Evolutionary conservation across 2,329 filamentous ascomycete species (phyloP), one percentile per base, ranked within the genome.

Genomic region (Xylaria sp.): DNA sequence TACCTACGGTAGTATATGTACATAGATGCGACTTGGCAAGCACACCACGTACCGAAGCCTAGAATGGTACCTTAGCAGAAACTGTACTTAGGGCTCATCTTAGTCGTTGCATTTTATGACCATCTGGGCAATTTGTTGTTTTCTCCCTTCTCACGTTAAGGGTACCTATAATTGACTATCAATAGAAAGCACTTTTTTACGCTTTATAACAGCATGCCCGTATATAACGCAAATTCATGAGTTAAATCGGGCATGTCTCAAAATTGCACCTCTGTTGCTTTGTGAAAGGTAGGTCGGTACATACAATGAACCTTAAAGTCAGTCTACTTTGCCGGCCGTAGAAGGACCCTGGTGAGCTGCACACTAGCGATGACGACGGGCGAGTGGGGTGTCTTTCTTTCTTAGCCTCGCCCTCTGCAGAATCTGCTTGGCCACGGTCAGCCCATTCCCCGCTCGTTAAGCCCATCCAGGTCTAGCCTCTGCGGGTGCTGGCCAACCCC

Each of bases 401-500:
- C 23, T 31, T 51, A 28, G 26, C 15, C 26, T 51, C 13, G 49
- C 15, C 26, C 7, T 26, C 10, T 48, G 13, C 26, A 33, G 28
- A 33, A 38, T 53, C n/a, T 63, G 46, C 23, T 54, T 63, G 40
- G 59, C 42, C 28, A 53, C 20, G 26, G 23, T 46, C n/a, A 51
- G 36, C 54, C 33, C 44, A 46, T 20, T 51, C 31, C 54, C 64
- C 64, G 26, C 33, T 53, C n/a, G 17, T 28, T 23, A 15, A 23
- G 31, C 36, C 33, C 26, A 15, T 17, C 31, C 15, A 10, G 48
- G 60, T 31, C 48, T 64, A 56, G 54, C 23, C 13, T 33, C 42
- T 65, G 56, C 56, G 54, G 60, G 60, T 33, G 38, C 10, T 48
- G 17, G 15, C 13, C 13, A 1, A 51, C 57, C 63, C 63, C 63